Evolutionary conservation across 225 moss, liverwort and hornwort species (phyloP).

Genomic region (Polytrichum formosum): DNA sequence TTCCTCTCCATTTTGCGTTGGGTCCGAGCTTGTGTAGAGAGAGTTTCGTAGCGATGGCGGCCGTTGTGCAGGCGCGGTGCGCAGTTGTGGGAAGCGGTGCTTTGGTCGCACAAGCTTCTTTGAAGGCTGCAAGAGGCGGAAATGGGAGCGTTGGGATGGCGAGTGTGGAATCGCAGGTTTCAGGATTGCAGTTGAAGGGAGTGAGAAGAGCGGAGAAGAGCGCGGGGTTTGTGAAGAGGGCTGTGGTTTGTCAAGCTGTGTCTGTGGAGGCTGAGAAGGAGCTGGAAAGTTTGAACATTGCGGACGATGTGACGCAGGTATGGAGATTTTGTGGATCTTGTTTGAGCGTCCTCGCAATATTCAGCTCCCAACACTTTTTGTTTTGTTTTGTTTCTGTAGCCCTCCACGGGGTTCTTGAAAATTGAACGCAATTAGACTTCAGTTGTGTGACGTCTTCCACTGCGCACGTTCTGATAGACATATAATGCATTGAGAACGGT

Average conservation of each 20-base stretch:
- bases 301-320: slow-evolving; percentile 62
- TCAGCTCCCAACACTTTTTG: background rate
- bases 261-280: slow-evolving; percentile 44
- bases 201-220: background rate
- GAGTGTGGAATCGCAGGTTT: slow-evolving; percentile 13
- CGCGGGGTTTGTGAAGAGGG: background rate
- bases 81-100: background rate
- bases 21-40: no score
- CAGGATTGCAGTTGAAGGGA: slow-evolving; percentile 13
- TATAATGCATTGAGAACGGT: no score
- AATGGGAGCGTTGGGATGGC: slow-evolving; percentile 5
- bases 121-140: background rate
- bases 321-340: background rate
- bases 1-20: no score
- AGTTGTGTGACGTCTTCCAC: no score
- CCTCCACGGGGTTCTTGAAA: no score
- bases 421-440: no score
- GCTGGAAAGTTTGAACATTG: slow-evolving; percentile 51
- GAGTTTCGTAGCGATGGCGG: background rate
- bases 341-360: background rate
- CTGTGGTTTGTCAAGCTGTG: slow-evolving; percentile 37
- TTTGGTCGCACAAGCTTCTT: slow-evolving; percentile 5
- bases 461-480: no score
- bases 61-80: background rate
- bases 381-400: background rate